Evolutionary conservation across 2,329 filamentous ascomycete species (phyloP), one percentile per base, ranked within the genome.

Genomic region (Claviceps sorghi): DNA sequence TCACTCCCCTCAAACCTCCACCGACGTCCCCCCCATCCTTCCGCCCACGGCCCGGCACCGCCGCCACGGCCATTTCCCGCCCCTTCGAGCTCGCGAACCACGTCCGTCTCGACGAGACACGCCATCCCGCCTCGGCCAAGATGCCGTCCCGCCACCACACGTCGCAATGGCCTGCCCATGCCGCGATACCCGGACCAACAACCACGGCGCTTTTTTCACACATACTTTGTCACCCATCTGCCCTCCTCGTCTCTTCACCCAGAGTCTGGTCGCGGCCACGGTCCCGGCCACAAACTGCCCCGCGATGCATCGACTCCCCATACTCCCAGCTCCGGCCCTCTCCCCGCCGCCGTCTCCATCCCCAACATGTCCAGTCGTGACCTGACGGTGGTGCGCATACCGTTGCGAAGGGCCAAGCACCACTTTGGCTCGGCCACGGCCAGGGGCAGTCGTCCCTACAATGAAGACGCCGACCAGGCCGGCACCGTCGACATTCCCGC

Each of bases 151-250:
- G 49, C 50, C 32, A 22, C 50, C 29, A 48, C 48, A 29, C 43
- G 46, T 41, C 55, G 26, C 32, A n/a, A 19, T 45, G 17, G 22
- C 53, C 19, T 22, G n/a, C 42, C 45, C n/a, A 11, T 49, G n/a
- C 41, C 26, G 4, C 48, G 48, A 42, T 41, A 36, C n/a, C 11
- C 45, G 30, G 49, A 49, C 49, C 51, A 51, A 49, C 50, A 51
- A 43, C 48, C 49, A 49, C 53, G 52, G 42, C 53, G 46, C 19
- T 49, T 69, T 56, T 97, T 97, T 67, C 89, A 96, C 72, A 89
- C 94, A 61, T 97, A 98, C 73, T 98, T 98, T 67, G 88, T 97
- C 54, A 95, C 93, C 9, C 88, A 96, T 66, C 78, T 98, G 1
- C 91, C 93, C 4, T 95, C 89, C 19, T 94, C 89, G 15, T 96